These are phyloP conservation scores for Ogataea salicorniae DNA, from an alignment of 805 yeast genomes.

Conservation along the genomic window DNA sequence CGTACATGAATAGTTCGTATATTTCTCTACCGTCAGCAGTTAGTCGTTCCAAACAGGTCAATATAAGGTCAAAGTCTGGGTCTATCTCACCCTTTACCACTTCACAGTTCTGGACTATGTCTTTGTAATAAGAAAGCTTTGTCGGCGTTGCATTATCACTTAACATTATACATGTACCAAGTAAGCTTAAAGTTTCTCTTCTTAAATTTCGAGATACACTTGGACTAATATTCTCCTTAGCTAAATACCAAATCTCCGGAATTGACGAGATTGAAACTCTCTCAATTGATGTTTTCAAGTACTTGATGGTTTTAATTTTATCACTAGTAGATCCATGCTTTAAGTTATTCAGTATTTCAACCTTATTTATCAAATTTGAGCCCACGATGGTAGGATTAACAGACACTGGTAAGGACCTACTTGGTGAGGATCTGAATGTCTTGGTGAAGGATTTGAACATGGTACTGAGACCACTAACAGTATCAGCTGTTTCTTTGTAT, in stretches of 20 bases:
- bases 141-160: slow-evolving; percentile 48
- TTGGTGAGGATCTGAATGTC: slow-evolving; percentile 16
- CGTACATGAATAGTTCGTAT: slow-evolving; percentile 17
- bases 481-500: neutral
- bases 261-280: slow-evolving; percentile 52
- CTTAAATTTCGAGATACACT: slow-evolving; percentile 32
- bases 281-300: slow-evolving; percentile 45
- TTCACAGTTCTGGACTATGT: slow-evolving; percentile 43
- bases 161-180: slow-evolving; percentile 49
- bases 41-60: slow-evolving; percentile 46
- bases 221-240: slow-evolving; percentile 45
- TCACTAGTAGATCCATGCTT: slow-evolving; percentile 20
- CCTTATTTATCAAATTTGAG: slow-evolving; percentile 17
- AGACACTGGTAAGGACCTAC: slow-evolving; percentile 11
- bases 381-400: slow-evolving; percentile 29
- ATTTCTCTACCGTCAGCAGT: slow-evolving; percentile 33
- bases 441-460: slow-evolving; percentile 25
- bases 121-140: slow-evolving; percentile 53
- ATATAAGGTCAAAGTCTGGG: slow-evolving; percentile 31
- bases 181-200: slow-evolving; percentile 46
- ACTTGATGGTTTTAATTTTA: slow-evolving; percentile 46
- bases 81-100: slow-evolving; percentile 38
- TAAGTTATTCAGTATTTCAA: slow-evolving; percentile 16
- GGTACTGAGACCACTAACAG: slow-evolving; percentile 1
- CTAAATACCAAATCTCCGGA: slow-evolving; percentile 73